Percentiles rank a stretch among this genome's conserved stretches.
These are phyloP conservation scores for Leccinum pachyderme DNA, from an alignment of 1,284 basidiomycete species.

Conservation along the genomic window DNA sequence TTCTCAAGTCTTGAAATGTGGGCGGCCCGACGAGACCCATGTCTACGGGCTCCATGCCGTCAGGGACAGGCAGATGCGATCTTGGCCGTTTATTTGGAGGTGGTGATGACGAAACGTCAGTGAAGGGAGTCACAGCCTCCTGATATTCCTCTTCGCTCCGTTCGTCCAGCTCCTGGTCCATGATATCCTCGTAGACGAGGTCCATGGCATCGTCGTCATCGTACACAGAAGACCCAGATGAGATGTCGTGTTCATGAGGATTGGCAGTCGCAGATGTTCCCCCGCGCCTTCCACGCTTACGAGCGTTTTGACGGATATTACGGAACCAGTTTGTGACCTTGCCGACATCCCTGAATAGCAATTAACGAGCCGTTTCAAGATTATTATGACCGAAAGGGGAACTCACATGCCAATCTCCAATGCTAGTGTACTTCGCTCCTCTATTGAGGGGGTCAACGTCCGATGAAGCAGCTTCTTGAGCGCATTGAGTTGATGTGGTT, in stretches of 20 bases:
- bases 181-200: constrained; percentile 32
- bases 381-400: background rate
- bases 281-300: constrained; percentile 55
- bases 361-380: constrained; percentile 8
- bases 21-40: constrained; percentile 29
- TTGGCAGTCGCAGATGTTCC: constrained; percentile 40
- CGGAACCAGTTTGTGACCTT: constrained; percentile 88
- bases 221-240: constrained; percentile 49
- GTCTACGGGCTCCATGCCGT: constrained; percentile 28
- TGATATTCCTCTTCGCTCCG: constrained; percentile 67
- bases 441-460: constrained; percentile 74
- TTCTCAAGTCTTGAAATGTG: constrained; percentile 28
- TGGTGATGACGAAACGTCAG: constrained; percentile 54
- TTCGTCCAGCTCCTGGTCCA: constrained; percentile 44
- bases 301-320: constrained; percentile 70
- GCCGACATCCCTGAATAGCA: constrained; percentile 60
- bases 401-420: constrained; percentile 70
- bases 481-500: constrained; percentile 71
- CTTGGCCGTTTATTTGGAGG: constrained; percentile 33
- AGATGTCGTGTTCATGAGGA: constrained; percentile 47
- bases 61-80: constrained; percentile 23
- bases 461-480: constrained; percentile 65
- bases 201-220: constrained; percentile 45
- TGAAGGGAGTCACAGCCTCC: constrained; percentile 69
- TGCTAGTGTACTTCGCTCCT: constrained; percentile 70